Base-by-base conservation (phyloP, 768 basidiomycete genomes). In the Mycena olivaceomarginata region DNA sequence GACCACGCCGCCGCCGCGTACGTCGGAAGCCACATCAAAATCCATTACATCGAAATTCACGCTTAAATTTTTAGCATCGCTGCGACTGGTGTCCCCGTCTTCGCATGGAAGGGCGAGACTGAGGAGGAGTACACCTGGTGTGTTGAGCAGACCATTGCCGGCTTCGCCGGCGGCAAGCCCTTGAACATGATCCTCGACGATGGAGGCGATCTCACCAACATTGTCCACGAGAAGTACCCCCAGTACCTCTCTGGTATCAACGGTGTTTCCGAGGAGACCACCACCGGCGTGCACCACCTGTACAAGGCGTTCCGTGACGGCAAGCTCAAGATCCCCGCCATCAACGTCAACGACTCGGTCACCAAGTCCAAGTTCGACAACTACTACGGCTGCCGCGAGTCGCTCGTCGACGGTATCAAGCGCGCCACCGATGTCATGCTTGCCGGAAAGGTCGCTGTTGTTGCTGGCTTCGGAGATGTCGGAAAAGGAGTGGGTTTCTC, bases 371-470 rank as follows among this genome's bases (percentile, higher is more conserved):
- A 99, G 91, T 99, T 99, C 85, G 95, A 98, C 89, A 97, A 97
- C 90, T 95, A 97, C 88, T 99, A 99, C 85, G 98, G 98, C 77
- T 99, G 98, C 90, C 97, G 98, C 84, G 98, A 99, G 88, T 99
- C 98, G 43, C 96, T 99, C 78, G 98, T 99, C 77, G 98, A 99
- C 85, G 98, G 98, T 82, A 99, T 99, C 90, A 99, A 99, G 93
- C 97, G 98, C 84, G 98, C 98, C 75, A 99, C 98, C 79, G 98
- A 99, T 86, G 97, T 99, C 86, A 99, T 99, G 98, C 94, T 99
- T 85, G 98, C 98, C 80, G 98, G 98, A 69, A 99, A 99, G 90
- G 98, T 99, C 80, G 98, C 97, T 69, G 96, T 99, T 80, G 98
- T 99, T 81, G 98, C 98, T 80, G 98, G 98, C 73, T 99, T 94